Conservation (phyloP, 768 basidiomycete species). For the Krasilnikovozyma curviuscula region DNA sequence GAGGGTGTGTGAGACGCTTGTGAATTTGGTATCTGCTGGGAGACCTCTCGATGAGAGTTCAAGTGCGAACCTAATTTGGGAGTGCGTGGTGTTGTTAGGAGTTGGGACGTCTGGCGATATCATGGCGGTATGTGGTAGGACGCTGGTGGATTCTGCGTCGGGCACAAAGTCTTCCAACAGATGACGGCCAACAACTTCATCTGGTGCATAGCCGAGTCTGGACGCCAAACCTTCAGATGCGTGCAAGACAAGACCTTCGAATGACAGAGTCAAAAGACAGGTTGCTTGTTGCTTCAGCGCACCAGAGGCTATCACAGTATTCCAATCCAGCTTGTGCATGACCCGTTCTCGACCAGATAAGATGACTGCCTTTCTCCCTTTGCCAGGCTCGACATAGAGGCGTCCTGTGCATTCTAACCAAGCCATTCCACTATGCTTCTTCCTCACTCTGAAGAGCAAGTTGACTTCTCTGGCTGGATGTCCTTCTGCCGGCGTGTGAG, state of each 20-base stretch:
- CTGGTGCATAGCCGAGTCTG: slow-evolving; percentile 22
- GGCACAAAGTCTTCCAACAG: background rate
- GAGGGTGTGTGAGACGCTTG: slow-evolving; percentile 21
- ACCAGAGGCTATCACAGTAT: slow-evolving; percentile 35
- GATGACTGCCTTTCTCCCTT: slow-evolving; percentile 83
- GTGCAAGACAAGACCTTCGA: slow-evolving; percentile 29
- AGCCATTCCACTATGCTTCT: slow-evolving; percentile 47
- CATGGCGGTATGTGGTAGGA: too few species aligned
- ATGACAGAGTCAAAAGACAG: too few species aligned
- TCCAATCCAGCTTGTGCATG: slow-evolving; percentile 40
- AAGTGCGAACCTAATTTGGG: background rate
- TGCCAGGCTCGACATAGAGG: slow-evolving; percentile 77
- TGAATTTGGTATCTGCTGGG: slow-evolving; percentile 3
- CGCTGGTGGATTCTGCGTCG: too few species aligned
- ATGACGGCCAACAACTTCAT: slow-evolving; percentile 9
- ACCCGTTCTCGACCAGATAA: slow-evolving; percentile 56
- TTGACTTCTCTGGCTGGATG: slow-evolving; percentile 37
- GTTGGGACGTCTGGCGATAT: background rate
- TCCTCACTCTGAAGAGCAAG: slow-evolving; percentile 62
- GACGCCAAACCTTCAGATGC: slow-evolving; percentile 22
- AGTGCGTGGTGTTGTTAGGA: background rate
- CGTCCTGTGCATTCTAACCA: slow-evolving; percentile 87
- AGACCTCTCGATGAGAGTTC: background rate
- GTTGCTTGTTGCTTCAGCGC: too few species aligned
- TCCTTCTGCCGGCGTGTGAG: slow-evolving; percentile 21